Evolutionary conservation across 2,329 filamentous ascomycete genomes (phyloP), one percentile per base, ranked within the genome.

Genomic region (Ophiostoma triangulosporum): DNA sequence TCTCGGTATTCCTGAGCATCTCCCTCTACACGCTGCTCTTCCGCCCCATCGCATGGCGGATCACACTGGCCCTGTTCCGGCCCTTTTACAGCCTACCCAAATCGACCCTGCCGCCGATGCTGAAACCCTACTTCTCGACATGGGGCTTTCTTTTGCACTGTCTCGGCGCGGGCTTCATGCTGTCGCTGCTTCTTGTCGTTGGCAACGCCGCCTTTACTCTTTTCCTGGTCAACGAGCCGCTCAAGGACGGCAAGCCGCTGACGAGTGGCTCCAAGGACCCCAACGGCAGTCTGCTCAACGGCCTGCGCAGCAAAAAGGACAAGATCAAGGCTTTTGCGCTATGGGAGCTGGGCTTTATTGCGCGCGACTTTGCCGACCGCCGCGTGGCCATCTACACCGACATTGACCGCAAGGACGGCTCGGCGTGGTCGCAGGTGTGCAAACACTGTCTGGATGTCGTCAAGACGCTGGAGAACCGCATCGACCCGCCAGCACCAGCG

Each of bases 261-360:
- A 95, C 88, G 0, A 77, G 78, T 17, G 86, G 91, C 60, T 87
- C 88, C 15, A 93, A 87, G 63, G 90, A 96, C 66, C 88, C 91
- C 1, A 97, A 95, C 62, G 89, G 88, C 33, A 95, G 87, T 64
- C 73, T 97, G 27, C 66, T 97, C 49, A 88, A 83, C 54, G 91
- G 91, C 0, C 67, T 97, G 46, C 90, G 83, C 64, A 84, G 84
- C 59, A 93, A 89, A 69, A 93, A 91, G 66, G 74, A 87, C 8
- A 74, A 86, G 9, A 81, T 87, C 56, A 83, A 80, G 68, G 84
- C 81, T 0, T 95, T 94, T 65, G 90, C 91, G 15, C 85, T 95
- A 67, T 95, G 90, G 90, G 91, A 97, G 64, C 73, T 96, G 27
- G 80, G 81, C 29, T 75, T 87, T 54, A 95, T 96, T 60, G 83